These are phyloP conservation scores for Capsella rubella DNA, from an alignment of 441 rosid genomes.

Conservation along the genomic window DNA sequence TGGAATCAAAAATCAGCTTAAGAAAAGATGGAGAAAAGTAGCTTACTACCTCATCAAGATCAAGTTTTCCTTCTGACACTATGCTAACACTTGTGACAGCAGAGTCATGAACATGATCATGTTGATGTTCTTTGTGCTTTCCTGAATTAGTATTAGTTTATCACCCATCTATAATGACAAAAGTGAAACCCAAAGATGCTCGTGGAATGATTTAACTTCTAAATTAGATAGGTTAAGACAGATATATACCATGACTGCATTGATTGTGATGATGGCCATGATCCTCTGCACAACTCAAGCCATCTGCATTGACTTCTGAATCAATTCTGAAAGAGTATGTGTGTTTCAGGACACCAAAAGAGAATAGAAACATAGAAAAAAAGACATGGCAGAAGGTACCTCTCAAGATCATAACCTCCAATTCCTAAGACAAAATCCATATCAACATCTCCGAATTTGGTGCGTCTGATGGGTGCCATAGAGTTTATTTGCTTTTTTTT, in stretches of 20 bases:
- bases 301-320: conserved; percentile 57
- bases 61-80: conserved; percentile 72
- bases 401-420: conserved; percentile 81
- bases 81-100: conserved; percentile 75
- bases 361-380: background rate
- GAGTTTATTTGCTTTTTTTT: conserved; percentile 60
- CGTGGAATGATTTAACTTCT: background rate
- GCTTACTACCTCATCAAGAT: conserved; percentile 69
- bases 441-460: conserved; percentile 62
- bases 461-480: conserved; percentile 65
- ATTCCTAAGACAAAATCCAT: conserved; percentile 81
- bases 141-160: conserved; percentile 42
- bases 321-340: conserved; percentile 56
- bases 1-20: background rate
- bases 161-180: background rate
- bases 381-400: conserved; percentile 46
- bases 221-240: background rate
- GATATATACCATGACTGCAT: conserved; percentile 50
- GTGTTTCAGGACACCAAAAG: conserved; percentile 3
- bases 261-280: conserved; percentile 41
- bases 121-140: conserved; percentile 60
- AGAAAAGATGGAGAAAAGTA: background rate
- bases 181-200: background rate
- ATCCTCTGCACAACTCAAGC: conserved; percentile 44
- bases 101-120: conserved; percentile 72